A percentile compares a stretch with the other conserved stretches of the same genome.
These are phyloP conservation scores for Gymnopilus dilepis DNA, from an alignment of 768 basidiomycete species.

Conservation along the genomic window DNA sequence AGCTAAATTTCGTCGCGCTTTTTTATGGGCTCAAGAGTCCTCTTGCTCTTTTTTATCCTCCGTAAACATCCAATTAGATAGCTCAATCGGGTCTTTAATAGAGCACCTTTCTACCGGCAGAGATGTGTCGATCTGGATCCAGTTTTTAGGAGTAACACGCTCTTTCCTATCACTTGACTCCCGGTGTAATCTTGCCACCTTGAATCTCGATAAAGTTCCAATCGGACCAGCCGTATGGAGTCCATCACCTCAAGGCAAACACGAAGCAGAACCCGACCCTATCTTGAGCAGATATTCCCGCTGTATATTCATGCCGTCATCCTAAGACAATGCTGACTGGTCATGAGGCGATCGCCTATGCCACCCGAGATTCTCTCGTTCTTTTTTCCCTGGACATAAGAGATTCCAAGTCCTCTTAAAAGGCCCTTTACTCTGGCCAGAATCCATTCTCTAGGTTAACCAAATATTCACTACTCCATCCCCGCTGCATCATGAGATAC, in stretches of 20 bases:
- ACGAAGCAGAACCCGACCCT: constrained; percentile 33
- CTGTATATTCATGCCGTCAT: constrained; percentile 27
- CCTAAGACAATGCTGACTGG: constrained; percentile 15
- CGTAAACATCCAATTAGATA: constrained; percentile 4
- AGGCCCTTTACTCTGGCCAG: not conserved
- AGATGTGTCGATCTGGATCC: constrained; percentile 8
- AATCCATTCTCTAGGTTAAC: not conserved
- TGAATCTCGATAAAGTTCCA: constrained; percentile 24
- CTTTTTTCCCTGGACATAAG: constrained; percentile 11
- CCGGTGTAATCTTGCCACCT: constrained; percentile 27
- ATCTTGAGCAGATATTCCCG: constrained; percentile 25
- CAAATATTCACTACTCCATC: constrained; percentile 6
- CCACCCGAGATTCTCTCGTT: constrained; percentile 4
- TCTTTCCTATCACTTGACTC: constrained; percentile 13
- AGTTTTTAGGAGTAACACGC: not conserved
- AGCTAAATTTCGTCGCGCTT: constrained; percentile 15
- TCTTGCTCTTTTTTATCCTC: constrained; percentile 22
- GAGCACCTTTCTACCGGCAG: not conserved
- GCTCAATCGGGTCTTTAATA: constrained; percentile 9
- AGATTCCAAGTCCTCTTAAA: constrained; percentile 18
- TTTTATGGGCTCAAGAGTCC: constrained; percentile 5
- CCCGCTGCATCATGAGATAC: constrained; percentile 22
- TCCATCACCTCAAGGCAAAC: constrained; percentile 59
- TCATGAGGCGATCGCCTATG: constrained; percentile 26
- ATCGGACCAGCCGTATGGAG: constrained; percentile 27